These are phyloP conservation scores for Haematococcus lacustris DNA, from an alignment of 139 green algal genomes.

Conservation along the genomic window DNA sequence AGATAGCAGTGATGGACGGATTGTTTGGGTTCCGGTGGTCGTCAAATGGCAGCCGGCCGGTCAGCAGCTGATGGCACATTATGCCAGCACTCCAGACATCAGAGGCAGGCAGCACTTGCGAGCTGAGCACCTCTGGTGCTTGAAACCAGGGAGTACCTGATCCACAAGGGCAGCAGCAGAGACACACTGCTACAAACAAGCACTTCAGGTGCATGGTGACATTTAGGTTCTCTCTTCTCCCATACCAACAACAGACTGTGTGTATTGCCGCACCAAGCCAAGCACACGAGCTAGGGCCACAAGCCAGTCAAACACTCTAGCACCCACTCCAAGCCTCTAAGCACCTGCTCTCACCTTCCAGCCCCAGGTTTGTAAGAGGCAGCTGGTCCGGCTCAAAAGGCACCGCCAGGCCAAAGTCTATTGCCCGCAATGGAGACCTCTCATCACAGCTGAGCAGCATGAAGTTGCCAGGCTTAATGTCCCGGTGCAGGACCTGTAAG, in stretches of 20 bases:
- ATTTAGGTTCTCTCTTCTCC: no score
- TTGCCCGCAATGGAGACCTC: constrained; percentile 55
- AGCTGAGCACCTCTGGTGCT: constrained; percentile 58
- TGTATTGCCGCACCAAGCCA: not conserved
- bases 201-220: not conserved
- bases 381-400: constrained; percentile 19
- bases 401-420: constrained; percentile 69
- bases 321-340: not conserved
- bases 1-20: constrained; percentile 66
- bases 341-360: constrained; percentile 3
- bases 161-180: not conserved
- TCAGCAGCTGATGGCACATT: constrained; percentile 58
- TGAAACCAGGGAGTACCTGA: constrained; percentile 41
- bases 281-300: not conserved
- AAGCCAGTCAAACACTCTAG: not conserved
- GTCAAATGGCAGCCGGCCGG: constrained; percentile 55
- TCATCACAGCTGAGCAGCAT: constrained; percentile 45
- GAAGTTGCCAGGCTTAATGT: constrained; percentile 82
- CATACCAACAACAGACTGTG: not conserved
- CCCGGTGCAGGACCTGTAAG: constrained; percentile 70
- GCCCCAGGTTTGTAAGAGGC: constrained; percentile 5
- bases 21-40: constrained; percentile 37
- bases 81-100: constrained; percentile 69
- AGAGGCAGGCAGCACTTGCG: constrained; percentile 42
- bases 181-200: not conserved